Conservation (phyloP, 345 rosid species). For the Linum tenue region DNA sequence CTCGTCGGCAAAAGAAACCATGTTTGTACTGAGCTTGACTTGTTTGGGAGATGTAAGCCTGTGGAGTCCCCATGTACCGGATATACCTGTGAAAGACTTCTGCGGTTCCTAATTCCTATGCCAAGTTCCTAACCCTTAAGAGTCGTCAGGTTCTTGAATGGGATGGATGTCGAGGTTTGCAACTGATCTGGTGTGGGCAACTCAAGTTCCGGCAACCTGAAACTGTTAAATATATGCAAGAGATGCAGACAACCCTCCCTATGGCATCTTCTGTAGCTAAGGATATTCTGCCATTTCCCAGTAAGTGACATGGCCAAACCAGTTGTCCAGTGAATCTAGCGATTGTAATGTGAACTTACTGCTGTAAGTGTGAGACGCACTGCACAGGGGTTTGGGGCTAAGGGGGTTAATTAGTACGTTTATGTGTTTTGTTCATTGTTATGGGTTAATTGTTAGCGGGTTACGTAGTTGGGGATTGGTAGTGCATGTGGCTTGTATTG, state of each 20-base stretch:
- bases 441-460: too few species aligned
- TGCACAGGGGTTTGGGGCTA: too few species aligned
- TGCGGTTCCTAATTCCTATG: constrained; percentile 8
- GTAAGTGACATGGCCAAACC: background rate
- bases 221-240: constrained; percentile 1
- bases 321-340: background rate
- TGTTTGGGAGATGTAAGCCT: constrained; percentile 22
- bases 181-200: constrained; percentile 10
- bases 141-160: constrained; percentile 9
- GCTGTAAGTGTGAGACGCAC: background rate
- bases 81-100: constrained; percentile 21
- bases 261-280: background rate
- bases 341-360: background rate
- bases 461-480: too few species aligned
- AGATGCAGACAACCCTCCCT: background rate
- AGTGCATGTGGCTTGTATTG: too few species aligned
- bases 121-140: constrained; percentile 21
- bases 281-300: background rate
- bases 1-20: constrained; percentile 28
- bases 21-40: constrained; percentile 22
- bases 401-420: too few species aligned
- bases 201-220: background rate
- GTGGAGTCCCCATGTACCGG: constrained; percentile 22
- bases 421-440: too few species aligned
- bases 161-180: constrained; percentile 4